Base-by-base conservation (phyloP, 2,329 filamentous ascomycete species). In the Aspergillus unguis region DNA sequence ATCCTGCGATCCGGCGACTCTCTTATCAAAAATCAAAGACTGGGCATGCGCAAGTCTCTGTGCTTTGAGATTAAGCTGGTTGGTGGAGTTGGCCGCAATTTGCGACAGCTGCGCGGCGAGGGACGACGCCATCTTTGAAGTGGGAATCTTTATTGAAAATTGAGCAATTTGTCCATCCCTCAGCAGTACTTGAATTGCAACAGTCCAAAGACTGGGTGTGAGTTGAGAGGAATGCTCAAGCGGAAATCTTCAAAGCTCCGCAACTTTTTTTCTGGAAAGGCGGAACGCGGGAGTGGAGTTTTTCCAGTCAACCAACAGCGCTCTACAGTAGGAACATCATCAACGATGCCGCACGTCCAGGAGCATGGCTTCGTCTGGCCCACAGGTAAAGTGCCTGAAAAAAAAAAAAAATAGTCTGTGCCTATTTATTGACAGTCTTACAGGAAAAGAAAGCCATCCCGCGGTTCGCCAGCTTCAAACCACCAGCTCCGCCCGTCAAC, bases 41-140 rank as follows among this genome's bases (percentile, higher is more conserved):
- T 96, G 92, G 59, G 90, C 90, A 75, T 99, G 94, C 58, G 90
- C 85, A 56, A 88, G 84, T 73, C 91, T 92, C 76, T 96, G 91
- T 65, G 92, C 90, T 75, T 95, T 96, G 63, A 96, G 81, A 70
- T 97, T 90, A 65, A 97, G 83, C 62, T 92, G 87, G 69, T 92
- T 87, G 63, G 92, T 95, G 64, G 90, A 95, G 67, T 88, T 89
- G 61, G 88, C 86, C 63, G 92, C 90, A 69, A 99, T 92, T 70
- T 90, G 85, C 78, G 92, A 90, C 77, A 99, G 80, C 82, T 99
- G 95, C 77, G 90, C 85, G 75, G 92, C 88, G 63, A 99, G 87
- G 68, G 90, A 86, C 56, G 91, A 90, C 64, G 86, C 81, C 90
- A 95, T 96, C 53, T 53, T 72, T 65, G 55, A 44, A 27, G 44